Conservation (phyloP, 1,284 basidiomycete genomes). For the Cystobasidiaceae sp. region DNA sequence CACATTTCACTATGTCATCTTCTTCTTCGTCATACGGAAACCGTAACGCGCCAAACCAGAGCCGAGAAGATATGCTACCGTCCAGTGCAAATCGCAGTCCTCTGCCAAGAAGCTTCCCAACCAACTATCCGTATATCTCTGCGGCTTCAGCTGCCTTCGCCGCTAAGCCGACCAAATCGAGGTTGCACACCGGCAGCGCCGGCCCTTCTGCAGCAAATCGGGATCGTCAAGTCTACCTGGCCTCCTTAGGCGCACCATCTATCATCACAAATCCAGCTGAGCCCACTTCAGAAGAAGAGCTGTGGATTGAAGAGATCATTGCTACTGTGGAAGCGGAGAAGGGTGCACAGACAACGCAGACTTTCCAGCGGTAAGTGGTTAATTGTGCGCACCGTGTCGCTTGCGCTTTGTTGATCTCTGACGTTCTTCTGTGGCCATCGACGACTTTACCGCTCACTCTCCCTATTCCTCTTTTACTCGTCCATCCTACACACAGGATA, state of each 20-base stretch:
- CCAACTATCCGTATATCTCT: slow-evolving; percentile 26
- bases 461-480: no score
- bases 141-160: slow-evolving; percentile 12
- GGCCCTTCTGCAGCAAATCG: not conserved
- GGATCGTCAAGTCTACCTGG: slow-evolving; percentile 5
- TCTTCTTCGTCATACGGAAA: not conserved
- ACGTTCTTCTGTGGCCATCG: no score
- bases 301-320: slow-evolving; percentile 24
- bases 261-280: slow-evolving; percentile 27
- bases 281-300: slow-evolving; percentile 18
- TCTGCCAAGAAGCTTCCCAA: slow-evolving; percentile 19
- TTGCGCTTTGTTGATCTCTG: no score
- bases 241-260: slow-evolving; percentile 12
- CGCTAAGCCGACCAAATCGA: slow-evolving; percentile 5
- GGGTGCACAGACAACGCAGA: not conserved
- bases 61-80: not conserved
- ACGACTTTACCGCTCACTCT: no score
- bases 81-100: slow-evolving; percentile 6
- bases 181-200: not conserved
- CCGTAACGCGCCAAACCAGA: not conserved
- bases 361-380: slow-evolving; percentile 18
- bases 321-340: slow-evolving; percentile 6
- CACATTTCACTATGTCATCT: slow-evolving; percentile 9
- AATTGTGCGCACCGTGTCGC: no score
- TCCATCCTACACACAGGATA: slow-evolving; percentile 30